Conservation (phyloP, 257 asterid genomes). For the Sherardia arvensis region DNA sequence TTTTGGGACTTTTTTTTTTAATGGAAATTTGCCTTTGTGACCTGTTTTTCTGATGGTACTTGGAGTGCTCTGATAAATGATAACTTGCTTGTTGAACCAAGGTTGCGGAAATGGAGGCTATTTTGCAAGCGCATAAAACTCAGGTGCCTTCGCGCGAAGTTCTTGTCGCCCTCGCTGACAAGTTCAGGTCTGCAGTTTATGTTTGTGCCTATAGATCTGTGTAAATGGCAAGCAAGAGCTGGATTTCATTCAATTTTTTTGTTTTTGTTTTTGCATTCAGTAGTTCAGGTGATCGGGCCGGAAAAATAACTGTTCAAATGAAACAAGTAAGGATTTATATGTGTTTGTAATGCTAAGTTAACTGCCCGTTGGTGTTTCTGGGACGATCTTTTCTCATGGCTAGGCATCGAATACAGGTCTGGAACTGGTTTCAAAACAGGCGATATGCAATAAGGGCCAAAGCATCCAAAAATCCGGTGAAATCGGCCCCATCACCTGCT, state of each 20-base stretch:
- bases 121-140: constrained; percentile 63
- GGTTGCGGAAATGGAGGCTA: constrained; percentile 91
- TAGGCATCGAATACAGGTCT: constrained; percentile 12
- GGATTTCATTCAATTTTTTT: constrained; percentile 13
- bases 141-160: constrained; percentile 69
- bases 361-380: not conserved
- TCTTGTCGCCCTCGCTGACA: constrained; percentile 75
- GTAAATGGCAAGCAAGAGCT: constrained; percentile 7
- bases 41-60: not conserved
- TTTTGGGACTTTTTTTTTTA: not conserved
- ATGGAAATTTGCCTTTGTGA: no score
- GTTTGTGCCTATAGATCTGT: not conserved
- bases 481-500: constrained; percentile 29
- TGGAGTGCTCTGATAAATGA: not conserved
- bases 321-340: constrained; percentile 56
- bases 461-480: constrained; percentile 39
- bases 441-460: constrained; percentile 18
- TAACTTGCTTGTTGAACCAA: constrained; percentile 10
- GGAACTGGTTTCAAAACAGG: constrained; percentile 24
- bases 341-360: not conserved
- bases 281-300: constrained; percentile 66
- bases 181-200: constrained; percentile 52
- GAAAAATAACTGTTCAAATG: constrained; percentile 58
- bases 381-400: not conserved
- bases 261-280: constrained; percentile 21